Conservation (phyloP, 2,329 filamentous ascomycete genomes). For the Dothistroma pini region DNA sequence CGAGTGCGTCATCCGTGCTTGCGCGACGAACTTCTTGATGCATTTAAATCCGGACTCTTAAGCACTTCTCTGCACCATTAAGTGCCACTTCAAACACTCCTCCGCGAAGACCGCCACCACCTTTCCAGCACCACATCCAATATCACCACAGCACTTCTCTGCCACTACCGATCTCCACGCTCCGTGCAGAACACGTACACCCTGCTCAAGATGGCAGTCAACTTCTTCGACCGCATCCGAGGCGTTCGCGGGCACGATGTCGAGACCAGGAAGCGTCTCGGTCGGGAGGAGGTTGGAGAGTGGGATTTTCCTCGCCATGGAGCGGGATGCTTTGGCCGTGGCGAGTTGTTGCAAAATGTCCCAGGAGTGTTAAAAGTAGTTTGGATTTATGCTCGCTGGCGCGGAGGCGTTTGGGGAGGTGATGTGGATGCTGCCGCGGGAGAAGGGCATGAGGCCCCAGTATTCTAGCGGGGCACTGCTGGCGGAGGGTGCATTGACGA, state of each 20-base stretch:
- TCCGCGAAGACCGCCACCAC: no score
- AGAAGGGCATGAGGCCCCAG: slow-evolving; percentile 25
- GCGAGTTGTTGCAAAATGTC: slow-evolving; percentile 27
- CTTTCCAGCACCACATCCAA: no score
- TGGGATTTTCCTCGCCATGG: slow-evolving; percentile 9
- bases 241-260: slow-evolving; percentile 15
- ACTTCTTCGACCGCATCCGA: slow-evolving; percentile 3
- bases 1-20: no score
- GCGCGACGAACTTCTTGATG: no score
- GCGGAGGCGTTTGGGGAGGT: slow-evolving; percentile 18
- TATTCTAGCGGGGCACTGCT: slow-evolving; percentile 15
- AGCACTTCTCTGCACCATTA: no score
- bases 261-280: slow-evolving; percentile 32
- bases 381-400: slow-evolving; percentile 30
- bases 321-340: slow-evolving; percentile 12
- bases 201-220: neutral
- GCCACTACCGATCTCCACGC: no score
- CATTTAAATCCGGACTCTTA: no score
- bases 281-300: slow-evolving; percentile 28
- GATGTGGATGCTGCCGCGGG: slow-evolving; percentile 30
- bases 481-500: slow-evolving; percentile 8
- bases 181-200: no score
- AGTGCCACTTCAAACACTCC: no score
- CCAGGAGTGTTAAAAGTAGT: slow-evolving; percentile 31
- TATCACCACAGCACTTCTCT: no score